phyloP scores from a whole-genome alignment of 169 alveolate genomes.

The Pseudocohnilembus persalinus region DNA sequence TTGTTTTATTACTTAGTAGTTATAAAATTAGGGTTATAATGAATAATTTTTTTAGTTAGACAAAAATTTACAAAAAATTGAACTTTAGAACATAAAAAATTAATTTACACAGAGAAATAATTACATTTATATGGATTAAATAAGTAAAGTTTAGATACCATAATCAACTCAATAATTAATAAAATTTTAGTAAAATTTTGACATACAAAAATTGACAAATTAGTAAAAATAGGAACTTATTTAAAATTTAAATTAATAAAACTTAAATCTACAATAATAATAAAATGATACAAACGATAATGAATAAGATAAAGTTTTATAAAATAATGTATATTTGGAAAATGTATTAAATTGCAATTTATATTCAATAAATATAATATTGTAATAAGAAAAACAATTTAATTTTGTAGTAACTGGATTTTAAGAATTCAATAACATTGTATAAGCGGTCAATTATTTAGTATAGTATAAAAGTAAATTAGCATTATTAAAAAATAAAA shows the following conservation, averaged over 20 bases:
- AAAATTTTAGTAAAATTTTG: no score
- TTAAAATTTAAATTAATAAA: no score
- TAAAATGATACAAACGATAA: not conserved
- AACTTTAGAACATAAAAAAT: no score
- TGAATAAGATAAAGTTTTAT: not conserved
- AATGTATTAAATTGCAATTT: not conserved
- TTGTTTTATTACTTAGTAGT: no score
- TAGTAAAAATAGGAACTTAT: not conserved
- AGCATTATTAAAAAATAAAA: no score
- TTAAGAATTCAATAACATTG: no score
- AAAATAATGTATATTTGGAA: not conserved
- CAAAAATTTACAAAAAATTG: not conserved
- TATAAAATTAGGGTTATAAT: no score
- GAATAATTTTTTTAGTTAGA: not conserved
- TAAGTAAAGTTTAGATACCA: not conserved
- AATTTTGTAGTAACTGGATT: not conserved
- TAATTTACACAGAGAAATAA: no score
- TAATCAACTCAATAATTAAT: not conserved
- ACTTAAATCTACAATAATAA: no score
- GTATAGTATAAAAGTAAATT: no score
- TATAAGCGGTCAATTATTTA: not conserved
- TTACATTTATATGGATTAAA: not conserved
- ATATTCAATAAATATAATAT: not conserved
- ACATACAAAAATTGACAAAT: no score
- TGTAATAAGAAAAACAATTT: no score